Percentiles rank a stretch among this genome's conserved stretches.
Evolutionary conservation across 169 alveolate species (phyloP).

Genomic region (Eimeria necatrix): DNA sequence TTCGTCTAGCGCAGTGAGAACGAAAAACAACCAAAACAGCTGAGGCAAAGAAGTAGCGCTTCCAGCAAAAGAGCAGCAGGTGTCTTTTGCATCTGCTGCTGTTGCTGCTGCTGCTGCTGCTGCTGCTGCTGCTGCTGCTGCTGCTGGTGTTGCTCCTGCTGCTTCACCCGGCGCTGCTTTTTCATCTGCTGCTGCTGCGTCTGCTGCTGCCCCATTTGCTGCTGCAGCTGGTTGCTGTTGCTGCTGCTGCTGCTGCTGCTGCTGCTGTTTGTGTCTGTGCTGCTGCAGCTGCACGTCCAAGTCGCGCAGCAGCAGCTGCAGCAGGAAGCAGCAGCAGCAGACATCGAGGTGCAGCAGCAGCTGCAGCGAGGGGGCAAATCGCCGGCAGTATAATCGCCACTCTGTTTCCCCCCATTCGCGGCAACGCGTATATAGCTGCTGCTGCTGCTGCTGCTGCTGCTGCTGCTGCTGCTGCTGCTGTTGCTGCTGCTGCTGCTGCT

Average conservation of each 20-base stretch:
- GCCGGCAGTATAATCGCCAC: background rate
- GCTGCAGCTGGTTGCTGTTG: no score
- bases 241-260: no score
- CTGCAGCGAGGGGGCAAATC: background rate
- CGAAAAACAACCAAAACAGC: background rate
- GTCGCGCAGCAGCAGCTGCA: background rate
- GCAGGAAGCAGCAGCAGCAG: background rate
- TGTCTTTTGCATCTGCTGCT: no score
- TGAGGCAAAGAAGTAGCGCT: background rate
- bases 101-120: no score
- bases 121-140: no score
- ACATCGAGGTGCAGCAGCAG: background rate
- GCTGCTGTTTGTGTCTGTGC: background rate
- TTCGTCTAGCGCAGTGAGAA: background rate
- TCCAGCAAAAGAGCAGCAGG: background rate
- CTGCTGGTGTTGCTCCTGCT: no score
- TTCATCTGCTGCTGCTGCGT: background rate
- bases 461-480: slow-evolving; percentile 10
- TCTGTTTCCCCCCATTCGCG: background rate
- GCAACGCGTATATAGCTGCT: background rate
- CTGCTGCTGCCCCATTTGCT: no score
- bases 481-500: background rate
- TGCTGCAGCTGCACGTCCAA: background rate
- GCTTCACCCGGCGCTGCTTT: background rate
- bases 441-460: slow-evolving; percentile 11